Conservation (phyloP, 441 rosid genomes). For the Melastoma candidum region DNA sequence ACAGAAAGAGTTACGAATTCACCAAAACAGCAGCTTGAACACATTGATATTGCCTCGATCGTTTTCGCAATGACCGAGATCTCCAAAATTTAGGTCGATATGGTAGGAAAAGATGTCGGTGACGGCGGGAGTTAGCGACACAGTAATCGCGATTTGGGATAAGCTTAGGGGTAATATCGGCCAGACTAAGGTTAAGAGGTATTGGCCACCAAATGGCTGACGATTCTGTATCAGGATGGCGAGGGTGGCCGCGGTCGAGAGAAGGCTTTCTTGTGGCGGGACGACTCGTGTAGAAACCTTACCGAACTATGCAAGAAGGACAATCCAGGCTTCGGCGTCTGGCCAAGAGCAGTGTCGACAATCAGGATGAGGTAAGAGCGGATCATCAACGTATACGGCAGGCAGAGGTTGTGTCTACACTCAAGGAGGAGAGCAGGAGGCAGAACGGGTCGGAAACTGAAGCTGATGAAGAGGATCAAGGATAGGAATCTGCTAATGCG, state of each 20-base stretch:
- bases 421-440: constrained; percentile 55
- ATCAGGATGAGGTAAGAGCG: constrained; percentile 75
- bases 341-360: constrained; percentile 60
- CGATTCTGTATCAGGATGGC: constrained; percentile 55
- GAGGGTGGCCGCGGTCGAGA: constrained; percentile 47
- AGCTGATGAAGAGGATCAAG: constrained; percentile 53
- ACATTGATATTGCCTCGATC: no score
- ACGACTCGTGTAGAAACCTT: constrained; percentile 12
- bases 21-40: no score
- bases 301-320: constrained; percentile 35
- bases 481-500: constrained; percentile 52
- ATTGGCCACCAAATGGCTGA: constrained; percentile 92
- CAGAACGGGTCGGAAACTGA: constrained; percentile 49
- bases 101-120: constrained; percentile 44
- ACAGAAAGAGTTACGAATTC: no score
- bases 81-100: no score
- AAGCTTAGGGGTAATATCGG: constrained; percentile 73
- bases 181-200: constrained; percentile 72
- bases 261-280: constrained; percentile 49
- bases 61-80: no score
- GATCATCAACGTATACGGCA: constrained; percentile 74
- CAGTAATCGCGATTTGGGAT: constrained; percentile 42
- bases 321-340: constrained; percentile 79
- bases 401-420: constrained; percentile 69
- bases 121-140: constrained; percentile 52